Evolutionary conservation across 495 filamentous ascomycete genomes (phyloP), one percentile per base, ranked within the genome.

Genomic region (Cudoniella acicularis): DNA sequence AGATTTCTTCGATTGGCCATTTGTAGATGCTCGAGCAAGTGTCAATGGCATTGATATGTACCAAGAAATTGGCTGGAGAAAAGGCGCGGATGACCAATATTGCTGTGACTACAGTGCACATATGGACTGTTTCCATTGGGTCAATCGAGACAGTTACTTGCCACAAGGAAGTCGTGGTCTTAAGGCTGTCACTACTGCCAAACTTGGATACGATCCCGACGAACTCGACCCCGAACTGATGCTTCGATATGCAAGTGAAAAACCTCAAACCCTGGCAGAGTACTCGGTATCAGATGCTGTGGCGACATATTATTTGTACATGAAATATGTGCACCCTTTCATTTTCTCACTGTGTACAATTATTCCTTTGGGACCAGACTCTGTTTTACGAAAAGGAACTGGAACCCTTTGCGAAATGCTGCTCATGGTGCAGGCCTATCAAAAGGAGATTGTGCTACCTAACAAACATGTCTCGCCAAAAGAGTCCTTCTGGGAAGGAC

Each of bases 1-100:
- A 72, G 94, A 99, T 79, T 99, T 98, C 65, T 99, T 99, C 84
- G 94, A 99, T 83, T 99, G 94, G 94, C 94, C 95, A 0, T 99
- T 94, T 65, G 92, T 99, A 16, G 94, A 99, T 75, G 82, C 95
- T 18, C 81, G 94, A 70, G 91, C 94, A 13, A 94, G 91, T 69
- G 79, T 95, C 36, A 83, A 92, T 48, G 94, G 94, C n/a, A 96
- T 99, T 68, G 94, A 99, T 70, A 96, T 99, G 94, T 99, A 98
- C 71, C 88, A 83, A 60, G 95, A 99, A 69, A 98, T 96, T 64
- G 94, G 94, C 2, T 99, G 96, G 81, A 84, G 86, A 56, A 97
- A 90, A 71, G 95, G 96, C 71, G 88, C 78, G 68, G 94, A 99
- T 65, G 94, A 98, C 66, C 88, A 96, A 71, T 99, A 94, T 73